phyloP scores from a whole-genome alignment of 768 basidiomycete species.

The Mrakia gelida region DNA sequence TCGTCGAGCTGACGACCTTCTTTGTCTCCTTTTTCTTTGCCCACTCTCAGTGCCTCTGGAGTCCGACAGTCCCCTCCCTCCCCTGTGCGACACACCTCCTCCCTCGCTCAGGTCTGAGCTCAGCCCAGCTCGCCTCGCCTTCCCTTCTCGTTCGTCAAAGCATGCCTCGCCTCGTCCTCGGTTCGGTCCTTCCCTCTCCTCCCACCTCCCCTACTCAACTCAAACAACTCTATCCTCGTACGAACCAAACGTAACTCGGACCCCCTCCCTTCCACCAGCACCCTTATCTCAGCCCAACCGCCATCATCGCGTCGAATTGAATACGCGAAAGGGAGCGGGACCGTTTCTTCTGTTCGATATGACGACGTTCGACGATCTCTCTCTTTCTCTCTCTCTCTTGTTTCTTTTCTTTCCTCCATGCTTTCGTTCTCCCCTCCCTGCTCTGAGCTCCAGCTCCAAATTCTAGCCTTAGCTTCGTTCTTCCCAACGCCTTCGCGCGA shows the following conservation, averaged over 20 bases:
- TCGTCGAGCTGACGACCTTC: neutral
- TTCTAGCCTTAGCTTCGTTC: neutral
- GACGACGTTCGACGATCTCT: neutral
- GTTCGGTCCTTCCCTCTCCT: neutral
- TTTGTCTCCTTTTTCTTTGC: neutral
- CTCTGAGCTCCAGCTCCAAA: neutral
- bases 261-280: neutral
- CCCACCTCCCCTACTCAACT: neutral
- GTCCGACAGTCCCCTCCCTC: neutral
- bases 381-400: neutral
- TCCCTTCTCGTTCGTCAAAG: neutral
- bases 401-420: neutral
- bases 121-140: too few species aligned
- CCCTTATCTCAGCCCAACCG: neutral
- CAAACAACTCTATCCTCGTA: neutral
- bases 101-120: constrained; percentile 12
- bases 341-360: neutral
- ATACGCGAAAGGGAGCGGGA: neutral
- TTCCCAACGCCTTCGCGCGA: neutral
- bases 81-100: constrained; percentile 22
- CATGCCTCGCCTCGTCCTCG: constrained; percentile 4
- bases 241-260: neutral
- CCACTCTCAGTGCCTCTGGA: neutral
- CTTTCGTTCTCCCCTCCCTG: neutral
- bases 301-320: neutral